phyloP scores from a whole-genome alignment of 1,284 basidiomycete species.

The Malassezia nana region DNA sequence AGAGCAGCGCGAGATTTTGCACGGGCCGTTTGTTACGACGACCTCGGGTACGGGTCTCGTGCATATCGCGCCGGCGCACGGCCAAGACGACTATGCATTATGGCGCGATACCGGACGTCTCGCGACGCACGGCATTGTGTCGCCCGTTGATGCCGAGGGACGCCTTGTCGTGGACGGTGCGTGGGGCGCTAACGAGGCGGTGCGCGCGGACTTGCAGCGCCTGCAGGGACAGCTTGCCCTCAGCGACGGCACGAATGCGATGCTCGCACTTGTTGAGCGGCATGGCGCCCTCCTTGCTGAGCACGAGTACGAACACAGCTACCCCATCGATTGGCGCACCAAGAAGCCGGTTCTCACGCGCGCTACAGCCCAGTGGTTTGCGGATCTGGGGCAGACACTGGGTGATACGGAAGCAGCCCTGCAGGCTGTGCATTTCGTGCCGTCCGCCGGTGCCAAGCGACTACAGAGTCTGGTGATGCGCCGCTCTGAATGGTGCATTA shows the following conservation, averaged over 20 bases:
- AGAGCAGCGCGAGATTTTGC: conserved; percentile 51
- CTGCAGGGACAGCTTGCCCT: conserved; percentile 67
- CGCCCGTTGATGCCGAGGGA: conserved; percentile 67
- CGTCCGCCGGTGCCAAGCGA: conserved; percentile 52
- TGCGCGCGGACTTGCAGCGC: conserved; percentile 50
- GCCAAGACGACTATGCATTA: conserved; percentile 71
- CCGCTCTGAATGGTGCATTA: conserved; percentile 98
- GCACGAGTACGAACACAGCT: conserved; percentile 67
- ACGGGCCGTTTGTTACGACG: conserved; percentile 64
- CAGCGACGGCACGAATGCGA: conserved; percentile 59
- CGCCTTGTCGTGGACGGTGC: conserved; percentile 54
- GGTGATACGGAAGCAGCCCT: conserved; percentile 64
- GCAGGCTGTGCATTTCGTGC: conserved; percentile 65
- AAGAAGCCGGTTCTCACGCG: conserved; percentile 81
- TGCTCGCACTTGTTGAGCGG: conserved; percentile 55
- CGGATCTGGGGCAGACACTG: conserved; percentile 77
- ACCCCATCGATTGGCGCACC: conserved; percentile 96
- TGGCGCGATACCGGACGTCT: conserved; percentile 30
- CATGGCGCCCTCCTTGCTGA: conserved; percentile 58
- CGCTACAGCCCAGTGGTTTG: conserved; percentile 98
- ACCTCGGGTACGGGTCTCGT: conserved; percentile 91
- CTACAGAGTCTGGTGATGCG: conserved; percentile 73
- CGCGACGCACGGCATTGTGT: conserved; percentile 23
- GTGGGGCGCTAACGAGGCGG: conserved; percentile 1
- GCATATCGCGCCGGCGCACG: conserved; percentile 90